These are phyloP conservation scores for Phytophthora lateralis DNA, from an alignment of 352 stramenopile genomes.

Conservation along the genomic window DNA sequence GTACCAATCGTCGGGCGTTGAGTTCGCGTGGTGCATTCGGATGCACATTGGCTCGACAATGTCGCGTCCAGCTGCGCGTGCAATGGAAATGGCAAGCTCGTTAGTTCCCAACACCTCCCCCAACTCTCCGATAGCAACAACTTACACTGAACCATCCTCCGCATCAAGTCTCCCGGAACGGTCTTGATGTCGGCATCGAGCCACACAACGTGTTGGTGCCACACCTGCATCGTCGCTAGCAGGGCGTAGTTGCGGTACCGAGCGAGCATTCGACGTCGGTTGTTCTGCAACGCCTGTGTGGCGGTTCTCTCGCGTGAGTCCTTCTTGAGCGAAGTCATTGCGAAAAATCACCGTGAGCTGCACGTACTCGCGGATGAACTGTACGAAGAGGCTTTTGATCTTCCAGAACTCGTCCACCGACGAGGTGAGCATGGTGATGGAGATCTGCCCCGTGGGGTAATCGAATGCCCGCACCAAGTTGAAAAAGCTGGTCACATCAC, in stretches of 20 bases:
- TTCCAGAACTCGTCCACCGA: slow-evolving; percentile 32
- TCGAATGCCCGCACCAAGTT: slow-evolving; percentile 33
- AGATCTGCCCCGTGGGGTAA: slow-evolving; percentile 34
- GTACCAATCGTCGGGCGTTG: neutral
- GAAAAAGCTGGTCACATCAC: slow-evolving; percentile 37
- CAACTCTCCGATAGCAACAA: neutral
- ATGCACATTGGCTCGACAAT: slow-evolving; percentile 16
- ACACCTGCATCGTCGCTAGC: slow-evolving; percentile 37
- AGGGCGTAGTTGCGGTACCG: slow-evolving; percentile 55
- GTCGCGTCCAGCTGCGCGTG: neutral
- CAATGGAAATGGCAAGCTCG: neutral
- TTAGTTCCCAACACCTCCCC: neutral
- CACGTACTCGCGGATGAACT: slow-evolving; percentile 26
- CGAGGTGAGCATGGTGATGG: slow-evolving; percentile 46
- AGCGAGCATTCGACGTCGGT: slow-evolving; percentile 45
- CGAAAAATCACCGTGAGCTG: slow-evolving; percentile 42
- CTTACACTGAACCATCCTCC: slow-evolving; percentile 36
- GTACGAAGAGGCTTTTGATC: slow-evolving; percentile 20
- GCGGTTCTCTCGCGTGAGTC: slow-evolving; percentile 34
- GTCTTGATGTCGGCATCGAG: slow-evolving; percentile 46
- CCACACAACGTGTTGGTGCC: slow-evolving; percentile 53
- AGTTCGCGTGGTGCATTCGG: neutral
- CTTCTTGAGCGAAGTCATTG: slow-evolving; percentile 35
- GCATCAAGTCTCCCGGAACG: slow-evolving; percentile 25
- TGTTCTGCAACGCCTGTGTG: slow-evolving; percentile 33